A percentile compares a stretch with the other conserved stretches of the same genome.
Conservation (phyloP, 768 basidiomycete species). For the Hysterangium stoloniferum region DNA sequence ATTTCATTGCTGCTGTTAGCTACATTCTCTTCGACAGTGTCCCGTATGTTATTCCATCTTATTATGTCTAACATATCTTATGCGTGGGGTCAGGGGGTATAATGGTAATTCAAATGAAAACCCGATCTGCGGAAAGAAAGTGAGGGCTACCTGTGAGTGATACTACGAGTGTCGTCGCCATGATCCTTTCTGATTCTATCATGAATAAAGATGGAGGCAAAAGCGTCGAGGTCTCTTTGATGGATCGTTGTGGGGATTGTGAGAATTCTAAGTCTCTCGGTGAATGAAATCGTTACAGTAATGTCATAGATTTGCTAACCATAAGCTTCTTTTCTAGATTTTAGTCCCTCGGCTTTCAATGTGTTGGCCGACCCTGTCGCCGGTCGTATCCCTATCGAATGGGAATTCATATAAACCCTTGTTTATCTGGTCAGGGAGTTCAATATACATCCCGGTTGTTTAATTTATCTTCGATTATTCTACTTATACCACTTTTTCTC, state of each 20-base stretch:
- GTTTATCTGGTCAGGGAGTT: too few relatives aligned
- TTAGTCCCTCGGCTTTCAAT: constrained; percentile 52
- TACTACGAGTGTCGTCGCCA: constrained; percentile 4
- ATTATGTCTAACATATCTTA: neutral
- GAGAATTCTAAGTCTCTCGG: constrained; percentile 39
- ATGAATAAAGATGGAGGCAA: constrained; percentile 56
- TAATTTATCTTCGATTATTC: too few relatives aligned
- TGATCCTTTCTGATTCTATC: constrained; percentile 9
- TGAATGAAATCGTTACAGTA: neutral
- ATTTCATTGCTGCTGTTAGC: constrained; percentile 55
- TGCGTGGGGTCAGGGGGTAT: constrained; percentile 38
- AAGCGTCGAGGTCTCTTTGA: constrained; percentile 38
- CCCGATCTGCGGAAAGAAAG: constrained; percentile 54
- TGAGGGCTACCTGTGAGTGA: constrained; percentile 41
- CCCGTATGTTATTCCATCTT: constrained; percentile 38
- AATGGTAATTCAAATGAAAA: constrained; percentile 64
- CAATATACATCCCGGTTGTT: too few relatives aligned
- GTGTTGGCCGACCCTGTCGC: constrained; percentile 32
- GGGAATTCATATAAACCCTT: constrained; percentile 39
- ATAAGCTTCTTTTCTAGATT: constrained; percentile 24
- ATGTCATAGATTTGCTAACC: neutral
- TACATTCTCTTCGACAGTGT: constrained; percentile 45
- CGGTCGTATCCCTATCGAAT: constrained; percentile 49
- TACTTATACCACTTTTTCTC: too few relatives aligned
- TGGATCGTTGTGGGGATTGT: constrained; percentile 61